A percentile compares a stretch with the other conserved stretches of the same genome.
phyloP scores from a whole-genome alignment of 2,329 filamentous ascomycete genomes.

The Aspergillus pseudoglaucus region DNA sequence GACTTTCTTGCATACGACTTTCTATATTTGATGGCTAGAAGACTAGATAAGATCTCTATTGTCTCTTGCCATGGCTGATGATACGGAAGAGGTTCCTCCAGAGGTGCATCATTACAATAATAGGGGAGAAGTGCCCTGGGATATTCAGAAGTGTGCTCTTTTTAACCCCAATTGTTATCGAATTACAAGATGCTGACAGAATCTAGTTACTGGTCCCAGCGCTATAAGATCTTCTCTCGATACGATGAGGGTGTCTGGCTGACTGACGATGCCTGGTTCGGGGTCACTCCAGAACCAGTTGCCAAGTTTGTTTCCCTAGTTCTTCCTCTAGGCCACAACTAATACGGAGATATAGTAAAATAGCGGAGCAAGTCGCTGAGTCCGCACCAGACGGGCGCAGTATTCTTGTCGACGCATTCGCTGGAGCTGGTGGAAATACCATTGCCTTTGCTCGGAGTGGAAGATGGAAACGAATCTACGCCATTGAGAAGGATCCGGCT shows the following conservation, averaged over 20 bases:
- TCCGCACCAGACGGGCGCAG: slow-evolving; percentile 50
- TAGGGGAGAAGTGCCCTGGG: slow-evolving; percentile 65
- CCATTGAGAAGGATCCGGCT: slow-evolving; percentile 74
- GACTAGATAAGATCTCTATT: neutral
- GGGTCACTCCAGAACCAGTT: slow-evolving; percentile 88
- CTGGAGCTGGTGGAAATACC: slow-evolving; percentile 83
- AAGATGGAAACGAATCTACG: slow-evolving; percentile 77
- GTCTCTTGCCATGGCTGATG: slow-evolving; percentile 21
- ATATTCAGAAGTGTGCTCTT: slow-evolving; percentile 69
- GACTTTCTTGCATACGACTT: neutral
- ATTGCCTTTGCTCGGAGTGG: slow-evolving; percentile 85
- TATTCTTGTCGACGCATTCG: slow-evolving; percentile 80
- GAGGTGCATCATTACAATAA: slow-evolving; percentile 64
- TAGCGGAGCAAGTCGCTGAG: slow-evolving; percentile 64
- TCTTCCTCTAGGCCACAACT: neutral
- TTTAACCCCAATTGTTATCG: slow-evolving; percentile 1
- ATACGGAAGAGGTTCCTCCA: slow-evolving; percentile 26
- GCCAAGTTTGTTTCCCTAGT: slow-evolving; percentile 53
- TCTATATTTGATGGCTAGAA: neutral
- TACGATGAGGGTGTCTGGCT: slow-evolving; percentile 86
- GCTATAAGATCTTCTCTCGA: slow-evolving; percentile 76
- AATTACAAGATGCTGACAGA: slow-evolving; percentile 1
- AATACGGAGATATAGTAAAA: slow-evolving; percentile 49
- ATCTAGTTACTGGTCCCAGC: slow-evolving; percentile 78
- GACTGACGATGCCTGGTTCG: slow-evolving; percentile 94